Conservation (phyloP, 305 asterid genomes). For the Rubia tinctorum region DNA sequence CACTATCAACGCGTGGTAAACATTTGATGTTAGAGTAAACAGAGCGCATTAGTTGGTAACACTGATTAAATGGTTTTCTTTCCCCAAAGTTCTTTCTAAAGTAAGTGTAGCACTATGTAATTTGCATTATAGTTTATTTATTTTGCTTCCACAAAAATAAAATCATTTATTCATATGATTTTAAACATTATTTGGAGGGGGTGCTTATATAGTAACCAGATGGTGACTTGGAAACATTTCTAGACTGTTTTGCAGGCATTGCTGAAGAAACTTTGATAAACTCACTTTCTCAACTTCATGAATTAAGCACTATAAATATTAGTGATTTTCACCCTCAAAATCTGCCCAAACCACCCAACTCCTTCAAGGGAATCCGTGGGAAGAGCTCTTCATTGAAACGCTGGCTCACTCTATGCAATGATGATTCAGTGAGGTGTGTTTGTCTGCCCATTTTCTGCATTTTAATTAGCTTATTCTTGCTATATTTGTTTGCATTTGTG, state of each 20-base stretch:
- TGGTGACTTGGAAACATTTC: constrained; percentile 23
- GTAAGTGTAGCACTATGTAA: not conserved
- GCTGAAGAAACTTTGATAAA: constrained; percentile 58
- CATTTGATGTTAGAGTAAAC: not conserved
- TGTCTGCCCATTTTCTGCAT: not conserved
- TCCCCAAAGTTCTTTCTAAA: not conserved
- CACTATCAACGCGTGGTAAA: not conserved
- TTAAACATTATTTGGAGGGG: too few species aligned
- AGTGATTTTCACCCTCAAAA: constrained; percentile 58
- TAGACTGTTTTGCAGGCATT: constrained; percentile 71
- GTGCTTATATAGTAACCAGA: not conserved
- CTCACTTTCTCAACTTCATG: constrained; percentile 52
- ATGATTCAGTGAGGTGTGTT: constrained; percentile 64
- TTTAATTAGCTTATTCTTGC: not conserved
- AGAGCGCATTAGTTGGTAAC: too few species aligned
- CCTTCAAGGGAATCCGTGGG: constrained; percentile 87
- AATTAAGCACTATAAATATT: constrained; percentile 39
- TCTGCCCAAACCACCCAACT: constrained; percentile 71
- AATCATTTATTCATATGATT: too few species aligned
- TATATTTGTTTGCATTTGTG: not conserved
- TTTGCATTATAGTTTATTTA: not conserved
- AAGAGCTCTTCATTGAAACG: constrained; percentile 75
- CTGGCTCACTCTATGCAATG: constrained; percentile 86
- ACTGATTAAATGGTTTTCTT: not conserved
- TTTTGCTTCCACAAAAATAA: too few species aligned